phyloP scores from a whole-genome alignment of 441 rosid genomes.

The Pelargonium myrrhifolium region DNA sequence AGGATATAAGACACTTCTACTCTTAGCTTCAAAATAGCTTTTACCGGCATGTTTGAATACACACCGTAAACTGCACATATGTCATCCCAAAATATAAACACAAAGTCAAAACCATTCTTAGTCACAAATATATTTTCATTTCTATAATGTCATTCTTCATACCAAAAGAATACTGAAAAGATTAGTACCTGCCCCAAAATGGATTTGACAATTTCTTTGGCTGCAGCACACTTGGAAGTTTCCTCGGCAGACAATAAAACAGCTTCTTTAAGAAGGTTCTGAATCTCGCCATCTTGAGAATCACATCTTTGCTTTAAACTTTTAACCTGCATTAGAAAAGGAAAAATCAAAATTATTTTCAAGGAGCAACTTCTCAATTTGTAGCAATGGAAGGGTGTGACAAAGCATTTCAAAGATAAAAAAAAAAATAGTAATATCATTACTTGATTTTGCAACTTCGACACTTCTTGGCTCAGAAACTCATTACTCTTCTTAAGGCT shows the following conservation, averaged over 20 bases:
- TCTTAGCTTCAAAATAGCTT: background rate
- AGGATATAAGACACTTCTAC: background rate
- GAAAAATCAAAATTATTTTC: conserved; percentile 8
- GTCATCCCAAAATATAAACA: background rate
- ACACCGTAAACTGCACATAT: background rate
- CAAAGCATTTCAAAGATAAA: background rate
- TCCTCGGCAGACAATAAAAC: conserved; percentile 73
- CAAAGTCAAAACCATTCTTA: too few relatives aligned
- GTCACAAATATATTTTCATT: too few relatives aligned
- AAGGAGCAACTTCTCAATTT: conserved; percentile 5
- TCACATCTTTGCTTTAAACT: conserved; percentile 58
- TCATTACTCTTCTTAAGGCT: conserved; percentile 66
- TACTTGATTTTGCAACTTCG: conserved; percentile 79
- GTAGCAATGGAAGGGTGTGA: conserved; percentile 11
- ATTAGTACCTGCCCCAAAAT: conserved; percentile 75
- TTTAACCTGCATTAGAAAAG: conserved; percentile 38
- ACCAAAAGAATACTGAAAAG: too few relatives aligned
- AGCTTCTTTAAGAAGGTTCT: conserved; percentile 81
- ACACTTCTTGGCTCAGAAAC: conserved; percentile 67
- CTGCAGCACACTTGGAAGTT: conserved; percentile 82
- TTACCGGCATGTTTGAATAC: background rate
- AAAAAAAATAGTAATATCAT: background rate
- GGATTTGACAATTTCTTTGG: conserved; percentile 91
- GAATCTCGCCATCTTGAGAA: conserved; percentile 77
- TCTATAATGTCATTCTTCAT: too few relatives aligned